Percentiles rank a stretch among this genome's conserved stretches.
Evolutionary conservation across 192 early-diverging fungal species (phyloP).

Genomic region (Rhizoclosmatium sp.): DNA sequence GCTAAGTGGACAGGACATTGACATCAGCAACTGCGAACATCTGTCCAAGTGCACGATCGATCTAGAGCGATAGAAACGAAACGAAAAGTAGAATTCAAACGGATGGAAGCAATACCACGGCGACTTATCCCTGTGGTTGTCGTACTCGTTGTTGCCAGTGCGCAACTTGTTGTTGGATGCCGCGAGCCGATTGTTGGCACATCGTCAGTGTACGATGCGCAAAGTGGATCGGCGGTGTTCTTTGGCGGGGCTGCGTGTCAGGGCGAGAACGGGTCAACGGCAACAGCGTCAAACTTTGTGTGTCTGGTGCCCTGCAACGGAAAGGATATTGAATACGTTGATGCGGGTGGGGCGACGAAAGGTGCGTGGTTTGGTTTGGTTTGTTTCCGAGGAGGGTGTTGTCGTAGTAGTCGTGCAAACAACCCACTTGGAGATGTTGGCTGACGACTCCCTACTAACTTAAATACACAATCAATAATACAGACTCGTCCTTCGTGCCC

Average conservation of each 20-base stretch:
- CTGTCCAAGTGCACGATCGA: too few relatives aligned
- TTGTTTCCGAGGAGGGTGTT: neutral
- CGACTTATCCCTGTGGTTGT: too few relatives aligned
- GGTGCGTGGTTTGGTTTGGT: neutral
- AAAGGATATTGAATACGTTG: constrained; percentile 15
- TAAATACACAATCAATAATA: neutral
- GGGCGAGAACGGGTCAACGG: neutral
- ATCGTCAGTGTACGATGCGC: constrained; percentile 15
- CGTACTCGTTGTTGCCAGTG: too few relatives aligned
- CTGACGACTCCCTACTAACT: neutral
- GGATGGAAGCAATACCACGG: too few relatives aligned
- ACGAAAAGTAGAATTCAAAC: too few relatives aligned
- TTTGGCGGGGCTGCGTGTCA: constrained; percentile 15
- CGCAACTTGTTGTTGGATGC: neutral
- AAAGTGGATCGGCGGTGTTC: constrained; percentile 12
- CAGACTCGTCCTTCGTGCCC: constrained; percentile 12
- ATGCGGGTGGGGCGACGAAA: constrained; percentile 4
- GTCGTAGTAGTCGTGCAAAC: too few relatives aligned
- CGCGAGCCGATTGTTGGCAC: constrained; percentile 4
- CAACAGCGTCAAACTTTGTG: constrained; percentile 14
- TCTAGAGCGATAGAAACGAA: too few relatives aligned
- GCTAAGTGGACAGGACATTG: too few relatives aligned
- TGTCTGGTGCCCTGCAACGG: constrained; percentile 35
- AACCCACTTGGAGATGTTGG: neutral
- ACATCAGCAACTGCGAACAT: too few relatives aligned